Evolutionary conservation across 768 basidiomycete species (phyloP).

Genomic region (Collybia nuda): DNA sequence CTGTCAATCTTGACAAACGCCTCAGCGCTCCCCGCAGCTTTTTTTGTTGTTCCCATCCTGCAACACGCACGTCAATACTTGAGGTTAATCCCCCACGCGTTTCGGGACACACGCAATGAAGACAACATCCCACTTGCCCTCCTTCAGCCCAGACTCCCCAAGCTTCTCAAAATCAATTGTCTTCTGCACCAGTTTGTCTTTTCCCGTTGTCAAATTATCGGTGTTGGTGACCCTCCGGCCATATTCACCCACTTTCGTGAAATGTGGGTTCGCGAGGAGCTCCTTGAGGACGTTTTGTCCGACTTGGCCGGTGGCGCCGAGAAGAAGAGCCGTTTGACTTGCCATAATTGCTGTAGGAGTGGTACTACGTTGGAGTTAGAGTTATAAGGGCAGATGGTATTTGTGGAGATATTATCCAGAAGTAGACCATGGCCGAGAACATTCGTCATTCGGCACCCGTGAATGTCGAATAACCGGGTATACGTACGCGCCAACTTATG

Average conservation of each 20-base stretch:
- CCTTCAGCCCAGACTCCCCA: conserved; percentile 46
- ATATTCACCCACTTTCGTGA: conserved; percentile 64
- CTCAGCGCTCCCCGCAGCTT: conserved; percentile 58
- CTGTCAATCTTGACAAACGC: conserved; percentile 78
- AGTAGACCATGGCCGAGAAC: neutral
- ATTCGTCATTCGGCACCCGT: neutral
- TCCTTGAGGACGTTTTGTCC: conserved; percentile 62
- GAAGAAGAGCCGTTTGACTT: conserved; percentile 53
- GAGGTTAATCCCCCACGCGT: neutral
- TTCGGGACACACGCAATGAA: conserved; percentile 57
- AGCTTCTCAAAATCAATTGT: conserved; percentile 69
- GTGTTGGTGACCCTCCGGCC: conserved; percentile 60
- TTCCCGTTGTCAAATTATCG: conserved; percentile 36
- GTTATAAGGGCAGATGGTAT: neutral
- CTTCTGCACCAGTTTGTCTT: conserved; percentile 68
- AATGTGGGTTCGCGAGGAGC: conserved; percentile 56
- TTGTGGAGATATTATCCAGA: too few relatives aligned
- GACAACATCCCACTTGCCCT: conserved; percentile 71
- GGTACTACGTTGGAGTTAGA: too few relatives aligned
- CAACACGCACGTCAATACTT: neutral
- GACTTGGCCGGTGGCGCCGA: conserved; percentile 74
- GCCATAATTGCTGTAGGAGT: neutral
- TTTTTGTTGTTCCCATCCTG: conserved; percentile 67
- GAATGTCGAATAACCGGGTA: conserved; percentile 12
- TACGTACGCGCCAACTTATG: too few relatives aligned